phyloP scores from a whole-genome alignment of 768 basidiomycete genomes.

The Candolleomyces aberdarensis region DNA sequence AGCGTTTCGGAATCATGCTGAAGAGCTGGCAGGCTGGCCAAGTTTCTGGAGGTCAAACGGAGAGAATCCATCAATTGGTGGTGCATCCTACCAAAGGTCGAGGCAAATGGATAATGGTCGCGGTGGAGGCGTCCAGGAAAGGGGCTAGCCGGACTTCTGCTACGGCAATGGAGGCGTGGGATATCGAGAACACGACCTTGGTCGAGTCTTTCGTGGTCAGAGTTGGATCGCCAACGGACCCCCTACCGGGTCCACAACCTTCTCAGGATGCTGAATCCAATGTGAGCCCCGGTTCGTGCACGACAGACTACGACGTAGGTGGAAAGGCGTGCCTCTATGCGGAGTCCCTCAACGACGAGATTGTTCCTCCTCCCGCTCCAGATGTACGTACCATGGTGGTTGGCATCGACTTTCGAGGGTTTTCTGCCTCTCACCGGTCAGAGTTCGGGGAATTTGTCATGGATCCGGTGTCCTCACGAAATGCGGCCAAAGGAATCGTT shows the following conservation, averaged over 20 bases:
- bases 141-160: conserved; percentile 37
- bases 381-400: conserved; percentile 70
- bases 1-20: conserved; percentile 85
- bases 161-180: conserved; percentile 83
- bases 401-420: conserved; percentile 77
- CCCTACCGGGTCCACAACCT: conserved; percentile 51
- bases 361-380: conserved; percentile 47
- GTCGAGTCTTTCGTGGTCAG: conserved; percentile 79
- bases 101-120: conserved; percentile 89
- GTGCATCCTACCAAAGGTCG: conserved; percentile 84
- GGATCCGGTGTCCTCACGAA: too few species aligned
- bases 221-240: conserved; percentile 42
- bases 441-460: too few species aligned
- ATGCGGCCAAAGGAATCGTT: too few species aligned
- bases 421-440: too few species aligned
- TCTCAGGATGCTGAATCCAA: conserved; percentile 70
- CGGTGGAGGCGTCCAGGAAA: conserved; percentile 56
- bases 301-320: conserved; percentile 15
- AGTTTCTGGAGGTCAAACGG: conserved; percentile 38
- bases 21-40: conserved; percentile 81
- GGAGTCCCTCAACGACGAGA: conserved; percentile 31
- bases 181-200: conserved; percentile 75
- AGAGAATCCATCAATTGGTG: conserved; percentile 67
- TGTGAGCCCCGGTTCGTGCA: conserved; percentile 69
- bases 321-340: conserved; percentile 27